Evolutionary conservation across 768 basidiomycete species (phyloP).

Genomic region (Hygrophoropsis aurantiaca): DNA sequence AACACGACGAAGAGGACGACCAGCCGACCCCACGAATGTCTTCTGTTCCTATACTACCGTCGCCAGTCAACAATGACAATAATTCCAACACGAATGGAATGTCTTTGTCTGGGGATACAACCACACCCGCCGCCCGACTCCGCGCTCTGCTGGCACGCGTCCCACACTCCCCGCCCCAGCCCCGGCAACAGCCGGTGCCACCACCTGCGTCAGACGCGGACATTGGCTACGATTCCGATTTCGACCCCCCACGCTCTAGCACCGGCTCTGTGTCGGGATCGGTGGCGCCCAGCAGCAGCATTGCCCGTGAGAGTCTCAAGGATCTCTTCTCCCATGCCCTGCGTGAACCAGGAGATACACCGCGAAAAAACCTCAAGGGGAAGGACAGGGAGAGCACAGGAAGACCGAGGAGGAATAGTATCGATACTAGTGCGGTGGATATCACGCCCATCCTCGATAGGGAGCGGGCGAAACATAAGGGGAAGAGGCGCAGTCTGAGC

Average conservation of each 20-base stretch:
- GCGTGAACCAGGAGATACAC: constrained; percentile 64
- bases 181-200: constrained; percentile 24
- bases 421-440: constrained; percentile 61
- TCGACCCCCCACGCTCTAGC: constrained; percentile 8
- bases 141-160: constrained; percentile 60
- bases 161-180: constrained; percentile 37
- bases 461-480: constrained; percentile 44
- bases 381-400: no score
- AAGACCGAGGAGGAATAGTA: constrained; percentile 53
- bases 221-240: no score
- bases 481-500: constrained; percentile 59
- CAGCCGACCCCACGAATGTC: constrained; percentile 29
- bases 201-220: constrained; percentile 27
- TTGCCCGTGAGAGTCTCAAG: constrained; percentile 58
- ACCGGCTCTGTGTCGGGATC: constrained; percentile 14
- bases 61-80: constrained; percentile 7
- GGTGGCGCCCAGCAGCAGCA: constrained; percentile 40
- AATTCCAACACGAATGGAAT: constrained; percentile 6
- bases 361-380: no score
- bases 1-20: constrained; percentile 29
- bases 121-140: constrained; percentile 57
- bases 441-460: constrained; percentile 45
- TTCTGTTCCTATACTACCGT: constrained; percentile 15
- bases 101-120: constrained; percentile 11
- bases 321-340: constrained; percentile 67